Evolutionary conservation across 2,329 filamentous ascomycete species (phyloP).

Genomic region (Hymenoscyphus scutula): DNA sequence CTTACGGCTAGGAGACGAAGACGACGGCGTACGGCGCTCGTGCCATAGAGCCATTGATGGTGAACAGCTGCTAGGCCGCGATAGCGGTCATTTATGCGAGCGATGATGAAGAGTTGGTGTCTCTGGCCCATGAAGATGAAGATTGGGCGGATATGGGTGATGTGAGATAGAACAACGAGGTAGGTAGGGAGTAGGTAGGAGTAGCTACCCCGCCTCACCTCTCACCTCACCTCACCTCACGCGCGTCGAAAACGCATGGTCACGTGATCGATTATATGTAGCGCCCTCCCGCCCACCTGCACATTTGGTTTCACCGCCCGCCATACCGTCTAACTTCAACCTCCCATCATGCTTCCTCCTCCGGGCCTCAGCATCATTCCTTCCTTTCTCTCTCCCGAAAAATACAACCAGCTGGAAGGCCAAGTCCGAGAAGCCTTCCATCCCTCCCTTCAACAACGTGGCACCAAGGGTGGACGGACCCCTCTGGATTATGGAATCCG

Average conservation of each 20-base stretch:
- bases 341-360: conserved; percentile 8
- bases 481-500: conserved; percentile 8
- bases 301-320: too few relatives aligned
- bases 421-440: conserved; percentile 6
- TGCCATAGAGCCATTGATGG: not conserved
- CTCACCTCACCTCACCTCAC: too few relatives aligned
- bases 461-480: conserved; percentile 7
- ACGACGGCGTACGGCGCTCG: not conserved
- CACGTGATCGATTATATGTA: too few relatives aligned
- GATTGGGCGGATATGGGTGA: too few relatives aligned
- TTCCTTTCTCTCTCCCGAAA: conserved; percentile 3
- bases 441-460: conserved; percentile 1
- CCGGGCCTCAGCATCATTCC: conserved; percentile 5
- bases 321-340: not conserved
- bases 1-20: not conserved
- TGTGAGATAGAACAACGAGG: too few relatives aligned
- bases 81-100: not conserved
- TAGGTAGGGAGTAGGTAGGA: too few relatives aligned
- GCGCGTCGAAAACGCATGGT: too few relatives aligned
- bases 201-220: too few relatives aligned
- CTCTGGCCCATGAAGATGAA: not conserved
- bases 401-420: conserved; percentile 6
- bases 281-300: too few relatives aligned
- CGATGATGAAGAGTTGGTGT: not conserved
- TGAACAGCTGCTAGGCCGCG: not conserved